Evolutionary conservation across 2,329 filamentous ascomycete species (phyloP).

Genomic region (Tolypocladium amazonense): DNA sequence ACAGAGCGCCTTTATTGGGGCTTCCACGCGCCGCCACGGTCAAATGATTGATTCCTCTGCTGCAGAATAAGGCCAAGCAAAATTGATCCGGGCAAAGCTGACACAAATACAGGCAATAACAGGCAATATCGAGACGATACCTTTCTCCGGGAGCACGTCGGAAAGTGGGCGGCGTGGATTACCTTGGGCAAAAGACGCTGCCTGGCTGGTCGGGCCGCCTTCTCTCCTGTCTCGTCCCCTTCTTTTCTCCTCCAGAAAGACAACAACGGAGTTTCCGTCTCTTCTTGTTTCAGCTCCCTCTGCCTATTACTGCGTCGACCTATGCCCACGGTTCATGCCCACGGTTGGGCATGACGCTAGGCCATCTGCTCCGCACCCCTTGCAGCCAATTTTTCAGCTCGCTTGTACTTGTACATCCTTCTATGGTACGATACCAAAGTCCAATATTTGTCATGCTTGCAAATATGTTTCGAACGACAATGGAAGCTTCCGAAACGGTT

Average conservation of each 20-base stretch:
- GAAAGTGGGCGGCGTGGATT: background rate
- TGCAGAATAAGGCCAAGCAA: background rate
- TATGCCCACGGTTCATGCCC: background rate
- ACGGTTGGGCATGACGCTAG: background rate
- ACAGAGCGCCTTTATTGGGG: background rate
- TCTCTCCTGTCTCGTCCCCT: background rate
- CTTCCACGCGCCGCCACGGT: background rate
- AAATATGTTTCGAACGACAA: background rate
- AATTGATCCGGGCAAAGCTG: background rate
- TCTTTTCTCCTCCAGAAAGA: background rate
- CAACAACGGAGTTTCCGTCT: background rate
- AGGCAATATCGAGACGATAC: background rate
- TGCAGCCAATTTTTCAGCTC: background rate
- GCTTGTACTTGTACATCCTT: background rate
- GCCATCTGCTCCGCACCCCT: background rate
- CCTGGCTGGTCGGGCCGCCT: background rate
- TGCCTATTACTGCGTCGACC: background rate
- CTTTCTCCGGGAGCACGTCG: background rate
- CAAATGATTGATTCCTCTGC: background rate
- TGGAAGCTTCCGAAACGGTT: background rate
- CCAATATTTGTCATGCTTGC: background rate
- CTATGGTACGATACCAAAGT: background rate
- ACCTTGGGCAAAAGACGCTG: background rate
- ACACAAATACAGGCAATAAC: background rate
- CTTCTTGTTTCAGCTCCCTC: background rate